Evolutionary conservation across 2,329 filamentous ascomycete genomes (phyloP).

Genomic region (Aureobasidium sp.): DNA sequence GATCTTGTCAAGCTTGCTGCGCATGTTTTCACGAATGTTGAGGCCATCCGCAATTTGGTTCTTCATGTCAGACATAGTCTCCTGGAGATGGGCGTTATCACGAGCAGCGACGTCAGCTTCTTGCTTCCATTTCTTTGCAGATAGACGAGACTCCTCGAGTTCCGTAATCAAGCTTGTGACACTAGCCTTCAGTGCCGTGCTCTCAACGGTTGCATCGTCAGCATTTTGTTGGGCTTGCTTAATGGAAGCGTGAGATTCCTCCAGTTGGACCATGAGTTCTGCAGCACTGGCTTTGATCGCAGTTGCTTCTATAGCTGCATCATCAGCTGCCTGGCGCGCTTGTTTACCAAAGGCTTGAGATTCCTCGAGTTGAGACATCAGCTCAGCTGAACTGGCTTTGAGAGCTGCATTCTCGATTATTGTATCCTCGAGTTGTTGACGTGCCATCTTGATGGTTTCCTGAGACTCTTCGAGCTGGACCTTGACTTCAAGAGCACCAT

Average conservation of each 20-base stretch:
- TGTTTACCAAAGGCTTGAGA: slow-evolving; percentile 4
- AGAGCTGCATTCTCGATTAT: neutral
- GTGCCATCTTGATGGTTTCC: neutral
- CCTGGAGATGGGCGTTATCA: slow-evolving; percentile 66
- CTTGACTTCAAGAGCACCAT: slow-evolving; percentile 23
- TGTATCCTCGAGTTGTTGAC: neutral
- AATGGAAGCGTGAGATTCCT: neutral
- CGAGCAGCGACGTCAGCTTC: slow-evolving; percentile 50
- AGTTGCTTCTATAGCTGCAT: slow-evolving; percentile 10
- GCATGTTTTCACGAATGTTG: slow-evolving; percentile 74
- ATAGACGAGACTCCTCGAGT: slow-evolving; percentile 56
- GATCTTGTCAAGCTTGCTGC: slow-evolving; percentile 73
- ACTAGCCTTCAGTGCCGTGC: slow-evolving; percentile 46
- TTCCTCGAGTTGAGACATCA: slow-evolving; percentile 1
- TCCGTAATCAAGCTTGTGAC: slow-evolving; percentile 55
- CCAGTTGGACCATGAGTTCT: slow-evolving; percentile 4
- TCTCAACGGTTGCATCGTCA: neutral
- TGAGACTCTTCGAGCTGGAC: neutral
- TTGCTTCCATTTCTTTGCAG: slow-evolving; percentile 51
- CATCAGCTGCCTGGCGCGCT: slow-evolving; percentile 9
- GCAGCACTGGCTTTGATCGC: slow-evolving; percentile 11
- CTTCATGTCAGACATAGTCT: slow-evolving; percentile 64
- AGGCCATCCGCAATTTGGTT: slow-evolving; percentile 80
- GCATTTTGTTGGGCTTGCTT: neutral
- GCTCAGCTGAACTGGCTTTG: neutral